phyloP scores from a whole-genome alignment of 495 filamentous ascomycete species.

The Parathielavia appendiculata region DNA sequence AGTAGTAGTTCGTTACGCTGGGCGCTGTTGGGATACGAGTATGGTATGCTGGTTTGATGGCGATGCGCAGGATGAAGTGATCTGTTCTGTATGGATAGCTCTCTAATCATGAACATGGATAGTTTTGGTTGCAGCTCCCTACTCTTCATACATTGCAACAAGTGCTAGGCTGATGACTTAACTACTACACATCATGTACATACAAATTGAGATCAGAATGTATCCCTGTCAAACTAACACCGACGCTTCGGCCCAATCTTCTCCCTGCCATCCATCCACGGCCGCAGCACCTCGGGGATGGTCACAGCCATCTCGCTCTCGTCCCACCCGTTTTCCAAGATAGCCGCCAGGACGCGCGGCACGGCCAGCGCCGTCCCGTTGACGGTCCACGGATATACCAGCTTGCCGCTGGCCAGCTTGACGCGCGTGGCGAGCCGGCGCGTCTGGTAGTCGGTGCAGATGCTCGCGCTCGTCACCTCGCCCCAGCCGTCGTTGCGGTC shows the following conservation, averaged over 20 bases:
- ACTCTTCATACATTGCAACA: constrained; percentile 1
- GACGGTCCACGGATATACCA: constrained; percentile 71
- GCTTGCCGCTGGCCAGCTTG: constrained; percentile 41
- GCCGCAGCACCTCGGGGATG: constrained; percentile 69
- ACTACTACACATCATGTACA: neutral
- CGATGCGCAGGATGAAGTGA: neutral
- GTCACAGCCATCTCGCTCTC: constrained; percentile 56
- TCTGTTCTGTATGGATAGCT: constrained; percentile 7
- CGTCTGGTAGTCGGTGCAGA: constrained; percentile 93
- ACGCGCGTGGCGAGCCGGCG: constrained; percentile 71
- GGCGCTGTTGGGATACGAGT: constrained; percentile 5
- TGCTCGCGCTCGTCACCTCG: constrained; percentile 83
- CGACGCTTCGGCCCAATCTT: constrained; percentile 50
- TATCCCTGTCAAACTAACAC: too few species aligned
- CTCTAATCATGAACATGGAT: constrained; percentile 10
- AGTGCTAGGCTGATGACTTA: neutral
- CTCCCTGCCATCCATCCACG: constrained; percentile 74
- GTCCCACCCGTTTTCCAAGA: constrained; percentile 93
- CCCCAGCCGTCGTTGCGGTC: constrained; percentile 78
- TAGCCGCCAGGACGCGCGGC: constrained; percentile 78
- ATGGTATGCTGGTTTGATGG: too few species aligned
- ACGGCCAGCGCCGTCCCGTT: constrained; percentile 94
- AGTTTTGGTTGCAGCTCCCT: neutral
- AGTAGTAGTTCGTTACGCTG: neutral
- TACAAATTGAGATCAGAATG: too few species aligned